These are phyloP conservation scores for Suillus tomentosus DNA, from an alignment of 768 basidiomycete species.

Conservation along the genomic window DNA sequence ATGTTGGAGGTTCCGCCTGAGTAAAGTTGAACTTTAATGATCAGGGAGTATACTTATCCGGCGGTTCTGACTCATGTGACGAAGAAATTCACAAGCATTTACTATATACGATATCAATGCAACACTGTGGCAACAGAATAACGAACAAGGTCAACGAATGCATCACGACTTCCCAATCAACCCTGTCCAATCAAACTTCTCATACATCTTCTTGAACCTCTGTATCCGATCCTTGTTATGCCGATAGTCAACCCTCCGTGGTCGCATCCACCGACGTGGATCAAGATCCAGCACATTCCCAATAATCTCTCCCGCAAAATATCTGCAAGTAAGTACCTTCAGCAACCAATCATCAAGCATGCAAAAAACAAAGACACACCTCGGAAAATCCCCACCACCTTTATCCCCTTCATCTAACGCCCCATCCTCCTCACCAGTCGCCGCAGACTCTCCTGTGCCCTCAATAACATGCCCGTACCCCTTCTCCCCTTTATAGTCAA, in stretches of 20 bases:
- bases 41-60: too few relatives aligned
- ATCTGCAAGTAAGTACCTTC: slow-evolving; percentile 49
- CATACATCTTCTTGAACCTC: slow-evolving; percentile 74
- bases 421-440: slow-evolving; percentile 61
- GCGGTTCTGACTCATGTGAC: too few relatives aligned
- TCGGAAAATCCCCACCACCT: slow-evolving; percentile 90
- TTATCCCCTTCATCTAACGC: slow-evolving; percentile 84
- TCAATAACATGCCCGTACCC: slow-evolving; percentile 99
- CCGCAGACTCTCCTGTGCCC: slow-evolving; percentile 69
- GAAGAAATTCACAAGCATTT: too few relatives aligned
- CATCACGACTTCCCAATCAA: slow-evolving; percentile 51
- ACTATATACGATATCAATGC: background rate
- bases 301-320: slow-evolving; percentile 94
- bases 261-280: slow-evolving; percentile 82
- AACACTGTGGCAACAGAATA: background rate
- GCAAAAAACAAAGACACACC: slow-evolving; percentile 44
- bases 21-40: too few relatives aligned
- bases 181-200: slow-evolving; percentile 79
- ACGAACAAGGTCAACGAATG: slow-evolving; percentile 1
- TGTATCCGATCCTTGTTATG: slow-evolving; percentile 71
- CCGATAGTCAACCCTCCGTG: slow-evolving; percentile 69
- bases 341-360: background rate
- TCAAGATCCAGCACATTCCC: slow-evolving; percentile 90
- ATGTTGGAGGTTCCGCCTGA: background rate
- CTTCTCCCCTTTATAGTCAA: slow-evolving; percentile 96